Base-by-base conservation (phyloP, 2,329 filamentous ascomycete species). In the Lasiodiplodia sp. region DNA sequence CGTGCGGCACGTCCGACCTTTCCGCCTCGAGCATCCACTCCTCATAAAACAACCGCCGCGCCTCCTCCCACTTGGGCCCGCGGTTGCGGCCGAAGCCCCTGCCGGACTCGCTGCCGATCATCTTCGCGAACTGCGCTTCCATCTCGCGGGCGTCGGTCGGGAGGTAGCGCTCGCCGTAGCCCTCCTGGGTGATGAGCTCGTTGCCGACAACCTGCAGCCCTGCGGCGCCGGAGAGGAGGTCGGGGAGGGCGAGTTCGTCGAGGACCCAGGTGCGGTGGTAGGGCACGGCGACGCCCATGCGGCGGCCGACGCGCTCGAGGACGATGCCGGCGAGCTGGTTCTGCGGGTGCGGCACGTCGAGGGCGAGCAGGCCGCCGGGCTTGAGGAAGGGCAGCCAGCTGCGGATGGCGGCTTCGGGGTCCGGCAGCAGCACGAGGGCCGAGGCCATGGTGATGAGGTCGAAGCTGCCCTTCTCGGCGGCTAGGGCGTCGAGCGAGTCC, bases 391-490 rank as follows among this genome's bases (percentile, higher is more conserved):
- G 70, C 16, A 72, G 68, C 81, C 81, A 83, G 34, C 77, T 73
- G 70, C 75, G 74, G 12, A 83, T 72, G 3, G 79, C 79, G 25
- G 70, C 73, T 40, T 72, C 73, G 4, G 81, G 79, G 52, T 82
- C 75, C 3, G 77, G 74, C 8, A 83, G 78, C 12, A 83, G 72
- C 18, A 82, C 80, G 12, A 83, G 70, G 31, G 80, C 80, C 40
- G 78, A 81, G 21, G 80, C 77, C 37, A 80, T 74, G 2, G 78
- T 80, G 57, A 83, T 81, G 5, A 78, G 71, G 66, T 79, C 77
- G 56, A 78, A 79, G 0, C 66, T 71, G 23, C 71, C 75, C 51
- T 73, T 74, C 47, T 78, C 40, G 7, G 63, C 72, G 53, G 72
- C 72, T 6, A 75, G 69, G 8, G 71, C 69, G 2, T 31, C 21